Base-by-base conservation (phyloP, 768 basidiomycete genomes). In the Boletus vinaceobasis region DNA sequence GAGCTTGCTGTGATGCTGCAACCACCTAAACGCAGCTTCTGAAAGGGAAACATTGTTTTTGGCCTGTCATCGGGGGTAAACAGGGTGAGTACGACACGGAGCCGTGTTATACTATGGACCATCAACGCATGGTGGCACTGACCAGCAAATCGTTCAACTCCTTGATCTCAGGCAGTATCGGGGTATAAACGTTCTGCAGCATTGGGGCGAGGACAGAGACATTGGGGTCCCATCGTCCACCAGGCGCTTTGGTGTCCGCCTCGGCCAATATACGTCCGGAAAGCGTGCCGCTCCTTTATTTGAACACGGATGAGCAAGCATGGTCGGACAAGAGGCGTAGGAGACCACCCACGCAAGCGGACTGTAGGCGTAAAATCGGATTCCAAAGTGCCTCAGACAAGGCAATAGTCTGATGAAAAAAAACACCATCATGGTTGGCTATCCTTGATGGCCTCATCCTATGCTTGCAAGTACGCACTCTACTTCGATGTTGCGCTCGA, bases 361-460 rank as follows among this genome's bases (percentile, higher is more conserved):
- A n/a, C 63, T 65, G 42, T 50, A 60, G 3, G 55, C 75, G 52
- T 75, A 74, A 60, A 78, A 77, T 29, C 71, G 64, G 48, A 77
- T 72, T 36, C 72, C 73, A 53, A 68, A 73, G 60, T 74, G 72
- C 39, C 74, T 65, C 17, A 79, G 61, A 61, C 76, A 75, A 7
- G 79, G 74, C 57, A 79, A 71, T 14, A 78, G 69, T 36, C 65
- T 61, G 31, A 26, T 29, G 23, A 7, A 15, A 36, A 31, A 7
- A 14, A 19, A 5, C 15, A 37, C 37, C 17, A 7, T 46, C 49
- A 31, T 26, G n/a, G 35, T 13, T 7, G 23, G 5, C 4, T 26
- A 7, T 35, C 21, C 21, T 27, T 5, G 31, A 15, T 5, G 5
- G 2, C 2, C 14, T n/a, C 13, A 13, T 31, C 4, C 10, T 29